Conservation (phyloP, 2,329 filamentous ascomycete species). For the Herpotrichia juniperi region DNA sequence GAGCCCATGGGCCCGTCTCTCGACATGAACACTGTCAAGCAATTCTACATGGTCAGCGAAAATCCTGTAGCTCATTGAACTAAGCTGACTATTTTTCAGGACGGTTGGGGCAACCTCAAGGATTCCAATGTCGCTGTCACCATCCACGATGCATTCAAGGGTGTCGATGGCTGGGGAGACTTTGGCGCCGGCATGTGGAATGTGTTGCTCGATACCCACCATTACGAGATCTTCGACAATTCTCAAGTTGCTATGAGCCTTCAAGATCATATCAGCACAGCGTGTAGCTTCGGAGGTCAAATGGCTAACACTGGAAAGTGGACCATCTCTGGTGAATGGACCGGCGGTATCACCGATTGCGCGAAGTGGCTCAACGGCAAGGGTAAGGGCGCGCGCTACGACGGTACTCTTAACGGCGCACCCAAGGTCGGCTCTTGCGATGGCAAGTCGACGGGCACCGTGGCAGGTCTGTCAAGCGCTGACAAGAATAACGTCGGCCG, state of each 20-base stretch:
- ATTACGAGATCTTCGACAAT: constrained; percentile 55
- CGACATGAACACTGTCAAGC: constrained; percentile 50
- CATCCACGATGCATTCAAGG: constrained; percentile 56
- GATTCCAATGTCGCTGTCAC: constrained; percentile 50
- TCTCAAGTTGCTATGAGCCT: constrained; percentile 45
- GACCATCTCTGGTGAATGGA: constrained; percentile 57
- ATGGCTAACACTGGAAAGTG: constrained; percentile 55
- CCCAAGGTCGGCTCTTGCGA: constrained; percentile 51
- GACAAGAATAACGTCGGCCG: constrained; percentile 52
- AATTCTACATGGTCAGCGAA: constrained; percentile 58
- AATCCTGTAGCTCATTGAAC: too few relatives aligned
- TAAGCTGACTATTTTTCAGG: too few relatives aligned
- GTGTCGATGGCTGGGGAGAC: constrained; percentile 51
- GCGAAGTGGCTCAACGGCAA: constrained; percentile 57
- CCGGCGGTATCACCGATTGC: constrained; percentile 55
- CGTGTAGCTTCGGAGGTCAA: constrained; percentile 52
- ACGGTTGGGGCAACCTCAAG: constrained; percentile 54
- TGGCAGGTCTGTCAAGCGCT: constrained; percentile 46
- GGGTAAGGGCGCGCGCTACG: constrained; percentile 54
- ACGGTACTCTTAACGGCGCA: constrained; percentile 47
- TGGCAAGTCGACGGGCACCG: constrained; percentile 52
- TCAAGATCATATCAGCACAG: constrained; percentile 48
- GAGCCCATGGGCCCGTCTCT: constrained; percentile 53
- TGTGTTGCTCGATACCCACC: constrained; percentile 54
- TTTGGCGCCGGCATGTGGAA: constrained; percentile 53